phyloP scores from a whole-genome alignment of 305 asterid species.

The Fraxinus nigra region DNA sequence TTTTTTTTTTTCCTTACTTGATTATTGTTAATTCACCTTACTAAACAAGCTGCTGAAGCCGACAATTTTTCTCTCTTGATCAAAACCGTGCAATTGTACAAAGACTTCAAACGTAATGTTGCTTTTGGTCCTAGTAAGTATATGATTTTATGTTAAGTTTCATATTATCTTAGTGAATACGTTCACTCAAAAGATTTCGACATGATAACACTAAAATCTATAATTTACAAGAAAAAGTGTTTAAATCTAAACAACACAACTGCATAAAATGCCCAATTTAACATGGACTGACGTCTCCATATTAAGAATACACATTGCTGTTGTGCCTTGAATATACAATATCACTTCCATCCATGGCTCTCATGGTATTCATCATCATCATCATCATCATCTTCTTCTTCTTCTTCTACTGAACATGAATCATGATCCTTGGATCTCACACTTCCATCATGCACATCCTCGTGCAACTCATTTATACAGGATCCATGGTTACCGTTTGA shows the following conservation, averaged over 20 bases:
- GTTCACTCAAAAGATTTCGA: neutral
- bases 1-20: neutral
- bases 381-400: neutral
- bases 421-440: neutral
- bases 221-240: neutral
- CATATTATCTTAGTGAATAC: neutral
- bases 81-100: neutral
- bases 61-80: neutral
- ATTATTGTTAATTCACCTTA: neutral
- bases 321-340: conserved; percentile 11
- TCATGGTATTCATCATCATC: neutral
- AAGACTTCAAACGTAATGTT: neutral
- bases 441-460: conserved; percentile 1
- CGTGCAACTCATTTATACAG: neutral
- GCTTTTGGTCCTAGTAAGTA: neutral
- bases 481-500: conserved; percentile 10
- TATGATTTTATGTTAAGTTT: neutral
- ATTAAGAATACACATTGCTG: conserved; percentile 13
- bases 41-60: neutral
- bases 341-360: conserved; percentile 4
- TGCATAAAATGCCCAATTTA: neutral
- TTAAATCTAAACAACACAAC: neutral
- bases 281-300: conserved; percentile 10
- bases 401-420: neutral
- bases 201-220: neutral